phyloP scores from a whole-genome alignment of 352 stramenopile genomes.

The Phytopythium mirpurense region DNA sequence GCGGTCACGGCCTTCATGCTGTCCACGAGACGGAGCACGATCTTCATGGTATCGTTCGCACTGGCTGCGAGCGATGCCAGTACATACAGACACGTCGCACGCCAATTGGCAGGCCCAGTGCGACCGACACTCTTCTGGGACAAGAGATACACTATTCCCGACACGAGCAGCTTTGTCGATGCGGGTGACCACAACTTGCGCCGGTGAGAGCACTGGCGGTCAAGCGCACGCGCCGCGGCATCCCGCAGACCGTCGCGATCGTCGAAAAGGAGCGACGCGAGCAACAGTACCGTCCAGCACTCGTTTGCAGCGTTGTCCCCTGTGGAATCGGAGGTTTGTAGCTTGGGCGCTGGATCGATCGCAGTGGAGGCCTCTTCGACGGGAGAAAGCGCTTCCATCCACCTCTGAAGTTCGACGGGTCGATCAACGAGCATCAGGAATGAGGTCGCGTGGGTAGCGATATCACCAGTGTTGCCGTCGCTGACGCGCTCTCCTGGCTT shows the following conservation, averaged over 20 bases:
- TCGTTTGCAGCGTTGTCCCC: constrained; percentile 8
- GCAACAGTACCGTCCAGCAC: constrained; percentile 26
- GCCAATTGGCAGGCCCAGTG: constrained; percentile 1
- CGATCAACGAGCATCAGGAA: constrained; percentile 29
- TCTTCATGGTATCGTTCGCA: constrained; percentile 72
- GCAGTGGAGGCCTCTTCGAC: background rate
- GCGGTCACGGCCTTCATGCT: constrained; percentile 30
- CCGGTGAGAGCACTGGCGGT: constrained; percentile 24
- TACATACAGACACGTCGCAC: constrained; percentile 36
- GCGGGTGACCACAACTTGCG: constrained; percentile 29
- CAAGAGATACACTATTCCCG: constrained; percentile 52
- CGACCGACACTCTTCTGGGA: constrained; percentile 22
- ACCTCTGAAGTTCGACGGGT: constrained; percentile 15
- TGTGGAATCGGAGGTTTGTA: background rate
- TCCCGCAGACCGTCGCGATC: constrained; percentile 16
- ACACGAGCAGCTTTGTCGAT: constrained; percentile 43
- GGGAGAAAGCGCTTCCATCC: constrained; percentile 38
- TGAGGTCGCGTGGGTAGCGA: constrained; percentile 19
- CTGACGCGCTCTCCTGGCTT: background rate
- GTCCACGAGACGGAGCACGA: constrained; percentile 65
- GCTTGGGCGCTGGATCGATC: background rate
- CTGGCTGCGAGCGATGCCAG: constrained; percentile 37
- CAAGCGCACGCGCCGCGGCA: constrained; percentile 22
- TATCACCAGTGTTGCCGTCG: constrained; percentile 14
- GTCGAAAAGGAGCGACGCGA: constrained; percentile 38